Evolutionary conservation across 208 protist genomes (phyloP), one percentile per base, ranked within the genome.

Genomic region (Leishmania mexicana): DNA sequence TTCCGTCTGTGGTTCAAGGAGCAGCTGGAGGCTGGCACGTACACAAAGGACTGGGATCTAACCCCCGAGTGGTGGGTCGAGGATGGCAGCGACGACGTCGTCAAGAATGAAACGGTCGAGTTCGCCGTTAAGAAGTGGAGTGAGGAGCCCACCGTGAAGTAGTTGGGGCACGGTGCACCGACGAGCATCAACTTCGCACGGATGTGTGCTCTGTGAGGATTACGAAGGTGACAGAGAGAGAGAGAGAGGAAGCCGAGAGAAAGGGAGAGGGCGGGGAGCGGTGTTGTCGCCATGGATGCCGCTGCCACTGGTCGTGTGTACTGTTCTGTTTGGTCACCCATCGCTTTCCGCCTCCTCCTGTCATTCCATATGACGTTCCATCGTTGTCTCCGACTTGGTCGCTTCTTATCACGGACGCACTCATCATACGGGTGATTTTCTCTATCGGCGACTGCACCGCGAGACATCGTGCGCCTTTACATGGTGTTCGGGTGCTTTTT

Each of bases 1-100:
- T 97, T 95, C 79, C 51, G 76, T 17, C 70, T 64, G 64, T 98
- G 92, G 90, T 81, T 96, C n/a, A 81, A 88, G 21, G 87, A 88
- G 80, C 89, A 95, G 83, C 54, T 89, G 28, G 86, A 83, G 62
- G 68, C 82, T 0, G 90, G 90, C 54, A 89, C 81, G 47, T 95
- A 98, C 79, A 76, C 79, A 54, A 93, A 90, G 81, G 87, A 92
- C 75, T 96, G 94, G 92, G 79, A 87, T 4, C 28, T 49, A 19
- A 38, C 64, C 68, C 81, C 78, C 7, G 84, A 89, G 85, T 94
- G 88, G 90, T 92, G 89, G 85, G 54, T 74, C 17, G 68, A 10
- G 31, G 83, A 86, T 31, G 81, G 58, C 40, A 84, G 80, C 53
- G 65, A 42, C 3, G 75, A 86, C 42, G 87, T 87, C 21, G 80